Evolutionary conservation across 1,284 basidiomycete species (phyloP), one percentile per base, ranked within the genome.

Genomic region (Pseudozyma sp.): DNA sequence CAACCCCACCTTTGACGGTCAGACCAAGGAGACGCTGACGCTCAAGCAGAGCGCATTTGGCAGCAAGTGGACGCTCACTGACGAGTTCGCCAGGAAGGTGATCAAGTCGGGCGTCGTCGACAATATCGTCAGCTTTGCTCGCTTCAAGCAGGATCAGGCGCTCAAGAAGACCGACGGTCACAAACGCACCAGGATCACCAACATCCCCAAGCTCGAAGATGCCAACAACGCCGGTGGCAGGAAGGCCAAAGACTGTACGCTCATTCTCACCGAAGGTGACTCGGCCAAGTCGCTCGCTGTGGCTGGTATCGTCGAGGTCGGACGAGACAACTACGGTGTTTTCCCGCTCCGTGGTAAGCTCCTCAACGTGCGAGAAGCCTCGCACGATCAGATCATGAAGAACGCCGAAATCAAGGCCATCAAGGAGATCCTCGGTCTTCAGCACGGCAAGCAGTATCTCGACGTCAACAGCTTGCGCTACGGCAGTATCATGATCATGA

Each of bases 241-340:
- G 54, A 81, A 79, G 48, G 94, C 90, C 7, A 88, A 88, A 53
- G 89, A 92, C 54, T 99, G 97, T 81, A 99, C 97, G 0, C 89
- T 99, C 64, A 99, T 99, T 75, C 88, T 99, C 17, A 99, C 97
- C 0, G 97, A 99, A 90, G 97, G 97, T 88, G 96, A 99, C 87
- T 99, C 97, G 29, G 97, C 97, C 88, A 98, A 98, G 86, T 90
- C 94, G 11, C 88, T 99, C 19, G 97, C 97, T 10, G 92, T 99
- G 33, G 94, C 95, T 45, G 97, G 97, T 65, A 89, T 99, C 40
- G 90, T 91, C 71, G 94, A 97, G 43, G 94, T 98, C 60, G 97
- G 97, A 13, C 91, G 97, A 71, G 95, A 99, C 85, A 91, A 94
- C 82, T 99, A 94, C 75, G 97, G 97, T 56, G 96, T 99, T 50